Evolutionary conservation across 768 basidiomycete species (phyloP), one percentile per base, ranked within the genome.

Genomic region (Melanogaster broomeanus): DNA sequence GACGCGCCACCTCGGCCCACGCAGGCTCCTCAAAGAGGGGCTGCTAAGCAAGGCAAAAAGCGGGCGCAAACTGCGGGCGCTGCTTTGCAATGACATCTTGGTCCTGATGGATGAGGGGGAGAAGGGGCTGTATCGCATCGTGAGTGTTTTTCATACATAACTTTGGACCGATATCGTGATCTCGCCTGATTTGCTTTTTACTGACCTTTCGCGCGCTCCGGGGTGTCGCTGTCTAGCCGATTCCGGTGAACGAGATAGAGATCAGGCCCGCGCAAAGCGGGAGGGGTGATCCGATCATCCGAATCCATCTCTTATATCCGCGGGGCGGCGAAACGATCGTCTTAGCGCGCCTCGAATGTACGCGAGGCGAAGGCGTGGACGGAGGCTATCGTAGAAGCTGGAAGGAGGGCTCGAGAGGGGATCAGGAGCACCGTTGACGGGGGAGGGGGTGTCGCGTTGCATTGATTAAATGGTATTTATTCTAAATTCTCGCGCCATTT

Each of bases 81-180:
- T 93, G 68, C 68, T 98, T 55, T 98, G 94, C 62, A 96, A 81
- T 61, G 96, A 98, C 63, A 88, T 96, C 37, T 67, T 98, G 42
- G 84, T 98, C 3, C 75, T 98, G 50, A 87, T 92, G 18, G 91
- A 94, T 58, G 85, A 84, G 28, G 67, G 69, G 1, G 80, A 80
- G 24, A 83, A 79, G 54, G 84, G 82, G 12, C 64, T 96, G 13
- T 95, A 95, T 68, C 82, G 89, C 34, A 88, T 93, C 83, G 93
- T 93, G 47, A 60, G 84, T 72, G 30, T 30, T n/a, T n/a, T n/a
- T n/a, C n/a, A n/a, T n/a, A n/a, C n/a, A n/a, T n/a, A n/a, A n/a
- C 21, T 39, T 27, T 34, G 11, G 22, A n/a, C 19, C 16, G 18
- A 21, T 15, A 24, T 22, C 12, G 38, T 16, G 25, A 27, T 27